Base-by-base conservation (phyloP, 2,329 filamentous ascomycete species). In the Monilinia fructicola region DNA sequence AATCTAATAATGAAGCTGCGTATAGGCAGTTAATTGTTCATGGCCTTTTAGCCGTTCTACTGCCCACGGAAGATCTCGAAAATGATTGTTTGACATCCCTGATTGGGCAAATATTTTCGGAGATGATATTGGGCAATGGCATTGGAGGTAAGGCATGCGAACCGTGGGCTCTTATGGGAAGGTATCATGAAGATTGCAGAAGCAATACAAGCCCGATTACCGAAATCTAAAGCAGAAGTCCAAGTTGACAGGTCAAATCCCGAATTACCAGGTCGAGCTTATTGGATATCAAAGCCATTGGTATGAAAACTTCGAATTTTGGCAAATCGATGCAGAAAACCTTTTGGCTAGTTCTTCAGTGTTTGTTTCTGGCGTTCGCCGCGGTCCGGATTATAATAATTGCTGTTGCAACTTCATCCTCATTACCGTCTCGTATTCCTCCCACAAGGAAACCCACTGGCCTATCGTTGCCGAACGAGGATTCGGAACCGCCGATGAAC, bases 21-120 rank as follows among this genome's bases (percentile, higher is more conserved):
- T 98, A 97, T 81, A 90, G 94, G 72, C 92, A 96, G 75, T 81
- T 98, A 66, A 83, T 98, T n/a, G 89, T 93, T 21, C 88, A 93
- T 75, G 91, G 90, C 40, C 83, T 93, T 48, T 81, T 99, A 69
- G 89, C 92, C 31, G 83, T 97, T 63, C 84, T 99, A 21, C 83
- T 99, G 26, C 95, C 95, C 12, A 95, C 93, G 21, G 94, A 98
- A 74, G 94, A 98, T 77, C 82, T 98, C 50, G 88, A 94, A 74
- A 98, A 97, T 77, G 87, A 87, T 64, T 96, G 92, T 77, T 82
- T 98, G 73, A 90, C 91, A 66, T 85, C 91, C 46, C 82, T 99
- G 69, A 90, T 97, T 69, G 87, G 88, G 65, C 92, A 97, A 78
- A 90, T 98, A 71, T 83, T 98, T 69, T 91, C 93, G 9, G 93